Evolutionary conservation across 345 rosid genomes (phyloP), one percentile per base, ranked within the genome.

Genomic region (Sonneratia caseolaris): DNA sequence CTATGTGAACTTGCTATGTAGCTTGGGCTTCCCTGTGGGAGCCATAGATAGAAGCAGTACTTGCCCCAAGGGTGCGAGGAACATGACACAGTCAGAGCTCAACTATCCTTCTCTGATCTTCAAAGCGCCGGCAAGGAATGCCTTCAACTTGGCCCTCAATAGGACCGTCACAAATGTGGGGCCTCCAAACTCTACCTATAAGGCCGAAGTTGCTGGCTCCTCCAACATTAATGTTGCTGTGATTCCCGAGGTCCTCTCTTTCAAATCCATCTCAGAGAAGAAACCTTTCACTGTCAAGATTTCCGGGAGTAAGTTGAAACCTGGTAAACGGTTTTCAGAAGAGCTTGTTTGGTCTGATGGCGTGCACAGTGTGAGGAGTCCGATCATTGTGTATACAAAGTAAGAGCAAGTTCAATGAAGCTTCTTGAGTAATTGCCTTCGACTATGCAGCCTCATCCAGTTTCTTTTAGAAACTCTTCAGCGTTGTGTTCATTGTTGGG

Each of bases 151-250:
- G 24, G 3, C 37, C 10, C 43, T 70, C 24, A 70, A 35, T 0
- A 24, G 72, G 72, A 70, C 72, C 7, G 71, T 70, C 43, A 19
- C 42, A 11, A 70, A 70, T 56, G 72, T 70, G 12, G 64, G 72
- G 0, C 42, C 64, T 27, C 22, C 64, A n/a, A 48, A 53, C 42
- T 70, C 72, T 18, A 70, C 64, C 24, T 70, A 32, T 37, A 49
- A 70, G 43, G 72, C 72, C 7, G 3, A 6, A 1, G 19, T 32
- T 37, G 45, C 24, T 24, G 5, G 6, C 11, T 56, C 13, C n/a
- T 21, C 72, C 27, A 4, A 10, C 24, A 19, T 70, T 2, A 70
- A 51, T 0, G 36, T 70, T 4, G 19, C 1, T 0, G 72, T 49
- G 72, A 13, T 32, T 51, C 72, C 72, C 11, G 16, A 36, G 2